These are phyloP conservation scores for Plasmodium gonderi DNA, from an alignment of 169 alveolate species.

Conservation along the genomic window DNA sequence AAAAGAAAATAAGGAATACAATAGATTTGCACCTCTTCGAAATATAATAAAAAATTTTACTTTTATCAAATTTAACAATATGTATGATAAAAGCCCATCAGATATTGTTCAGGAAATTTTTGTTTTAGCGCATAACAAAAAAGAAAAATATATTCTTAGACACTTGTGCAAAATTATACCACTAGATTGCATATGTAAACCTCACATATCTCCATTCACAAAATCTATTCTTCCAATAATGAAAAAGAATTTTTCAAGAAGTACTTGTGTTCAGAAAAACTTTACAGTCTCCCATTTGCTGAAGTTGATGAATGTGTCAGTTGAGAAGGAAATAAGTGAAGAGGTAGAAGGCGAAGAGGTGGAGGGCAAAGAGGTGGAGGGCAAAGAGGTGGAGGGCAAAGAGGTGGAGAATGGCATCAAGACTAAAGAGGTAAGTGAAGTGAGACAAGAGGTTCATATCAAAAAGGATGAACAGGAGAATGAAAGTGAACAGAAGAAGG, in stretches of 20 bases:
- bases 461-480: not conserved
- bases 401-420: not conserved
- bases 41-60: constrained; percentile 77
- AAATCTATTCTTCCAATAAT: constrained; percentile 37
- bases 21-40: constrained; percentile 82
- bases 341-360: not conserved
- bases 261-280: constrained; percentile 16
- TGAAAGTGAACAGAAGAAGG: not conserved
- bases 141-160: constrained; percentile 66
- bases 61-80: constrained; percentile 77
- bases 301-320: constrained; percentile 22
- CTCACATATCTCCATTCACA: constrained; percentile 72
- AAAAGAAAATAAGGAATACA: constrained; percentile 70
- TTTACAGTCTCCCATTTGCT: constrained; percentile 2
- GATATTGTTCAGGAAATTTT: constrained; percentile 77
- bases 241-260: constrained; percentile 1
- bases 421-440: not conserved
- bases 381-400: not conserved
- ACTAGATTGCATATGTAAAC: constrained; percentile 79
- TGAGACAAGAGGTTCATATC: not conserved
- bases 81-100: constrained; percentile 76
- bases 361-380: not conserved
- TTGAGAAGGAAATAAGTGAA: not conserved
- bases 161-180: constrained; percentile 82
- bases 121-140: constrained; percentile 26